Conservation (phyloP, 495 filamentous ascomycete species). For the Hypoxylon lienhwacheense region DNA sequence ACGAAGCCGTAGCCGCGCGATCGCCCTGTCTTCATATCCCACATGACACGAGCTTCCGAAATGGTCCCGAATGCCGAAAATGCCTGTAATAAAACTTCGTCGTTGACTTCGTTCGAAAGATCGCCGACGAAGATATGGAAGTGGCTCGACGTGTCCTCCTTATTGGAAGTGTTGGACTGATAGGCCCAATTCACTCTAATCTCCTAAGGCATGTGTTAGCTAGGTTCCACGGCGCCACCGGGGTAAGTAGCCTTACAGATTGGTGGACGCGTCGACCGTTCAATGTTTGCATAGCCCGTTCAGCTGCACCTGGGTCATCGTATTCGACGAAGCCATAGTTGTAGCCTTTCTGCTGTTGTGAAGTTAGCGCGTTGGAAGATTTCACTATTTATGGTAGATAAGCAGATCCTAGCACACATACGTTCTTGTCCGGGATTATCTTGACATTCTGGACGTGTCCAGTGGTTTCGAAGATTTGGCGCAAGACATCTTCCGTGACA, state of each 20-base stretch:
- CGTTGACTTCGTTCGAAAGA: conserved; percentile 98
- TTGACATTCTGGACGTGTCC: conserved; percentile 98
- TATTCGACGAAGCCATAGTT: conserved; percentile 99
- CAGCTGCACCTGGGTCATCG: conserved; percentile 94
- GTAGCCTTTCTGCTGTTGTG: conserved; percentile 78
- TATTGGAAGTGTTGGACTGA: conserved; percentile 90
- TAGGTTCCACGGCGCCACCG: neutral
- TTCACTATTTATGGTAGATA: conserved; percentile 5
- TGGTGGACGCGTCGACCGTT: conserved; percentile 96
- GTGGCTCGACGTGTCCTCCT: conserved; percentile 97
- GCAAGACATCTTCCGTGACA: conserved; percentile 93
- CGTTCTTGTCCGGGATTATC: conserved; percentile 99
- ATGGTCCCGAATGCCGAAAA: conserved; percentile 97
- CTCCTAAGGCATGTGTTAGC: conserved; percentile 62
- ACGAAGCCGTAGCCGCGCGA: conserved; percentile 98
- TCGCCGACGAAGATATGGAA: conserved; percentile 99
- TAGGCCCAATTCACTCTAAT: conserved; percentile 99
- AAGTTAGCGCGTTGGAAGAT: conserved; percentile 24
- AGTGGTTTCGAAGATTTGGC: conserved; percentile 98
- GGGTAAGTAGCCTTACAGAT: conserved; percentile 61
- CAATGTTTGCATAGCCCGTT: conserved; percentile 94
- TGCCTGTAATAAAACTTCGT: conserved; percentile 90
- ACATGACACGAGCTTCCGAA: conserved; percentile 99
- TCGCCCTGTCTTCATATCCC: conserved; percentile 99
- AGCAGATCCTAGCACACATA: conserved; percentile 50